These are phyloP conservation scores for Daldinia decipiens DNA, from an alignment of 495 filamentous ascomycete genomes.

Conservation along the genomic window DNA sequence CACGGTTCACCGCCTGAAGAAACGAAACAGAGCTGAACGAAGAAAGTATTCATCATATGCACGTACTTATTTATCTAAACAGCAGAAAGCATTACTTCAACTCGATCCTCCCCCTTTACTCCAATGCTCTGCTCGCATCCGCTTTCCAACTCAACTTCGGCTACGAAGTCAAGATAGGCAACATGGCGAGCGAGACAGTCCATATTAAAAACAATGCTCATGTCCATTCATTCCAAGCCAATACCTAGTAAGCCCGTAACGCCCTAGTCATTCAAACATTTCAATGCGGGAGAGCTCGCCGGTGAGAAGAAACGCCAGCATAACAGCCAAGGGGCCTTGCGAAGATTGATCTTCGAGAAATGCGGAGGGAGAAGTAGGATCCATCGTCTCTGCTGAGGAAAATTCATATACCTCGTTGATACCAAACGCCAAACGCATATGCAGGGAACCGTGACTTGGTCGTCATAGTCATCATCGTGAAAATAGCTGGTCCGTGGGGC, in stretches of 20 bases:
- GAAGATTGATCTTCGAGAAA: background rate
- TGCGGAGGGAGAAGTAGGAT: slow-evolving; percentile 25
- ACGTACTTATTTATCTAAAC: slow-evolving; percentile 44
- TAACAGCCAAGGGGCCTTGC: slow-evolving; percentile 12
- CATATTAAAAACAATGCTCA: slow-evolving; percentile 31
- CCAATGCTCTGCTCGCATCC: slow-evolving; percentile 35
- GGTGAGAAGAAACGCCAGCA: slow-evolving; percentile 1
- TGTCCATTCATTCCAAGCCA: slow-evolving; percentile 30
- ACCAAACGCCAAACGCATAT: slow-evolving; percentile 48
- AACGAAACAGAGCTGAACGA: background rate
- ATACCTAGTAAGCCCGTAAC: slow-evolving; percentile 24
- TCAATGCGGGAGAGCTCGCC: slow-evolving; percentile 6
- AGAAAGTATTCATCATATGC: slow-evolving; percentile 49
- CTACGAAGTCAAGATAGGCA: slow-evolving; percentile 2
- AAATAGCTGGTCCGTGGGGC: slow-evolving; percentile 31
- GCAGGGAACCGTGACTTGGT: slow-evolving; percentile 44
- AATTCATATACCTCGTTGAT: slow-evolving; percentile 37
- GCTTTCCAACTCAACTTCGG: slow-evolving; percentile 11
- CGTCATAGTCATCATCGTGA: slow-evolving; percentile 51
- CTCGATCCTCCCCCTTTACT: slow-evolving; percentile 27
- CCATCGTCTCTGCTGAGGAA: slow-evolving; percentile 16
- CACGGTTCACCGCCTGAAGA: background rate
- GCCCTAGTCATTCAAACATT: slow-evolving; percentile 35
- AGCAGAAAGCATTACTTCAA: slow-evolving; percentile 24
- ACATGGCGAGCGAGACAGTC: slow-evolving; percentile 19